These are phyloP conservation scores for Leucoagaricus sp. DNA, from an alignment of 1,284 basidiomycete genomes.

Conservation along the genomic window DNA sequence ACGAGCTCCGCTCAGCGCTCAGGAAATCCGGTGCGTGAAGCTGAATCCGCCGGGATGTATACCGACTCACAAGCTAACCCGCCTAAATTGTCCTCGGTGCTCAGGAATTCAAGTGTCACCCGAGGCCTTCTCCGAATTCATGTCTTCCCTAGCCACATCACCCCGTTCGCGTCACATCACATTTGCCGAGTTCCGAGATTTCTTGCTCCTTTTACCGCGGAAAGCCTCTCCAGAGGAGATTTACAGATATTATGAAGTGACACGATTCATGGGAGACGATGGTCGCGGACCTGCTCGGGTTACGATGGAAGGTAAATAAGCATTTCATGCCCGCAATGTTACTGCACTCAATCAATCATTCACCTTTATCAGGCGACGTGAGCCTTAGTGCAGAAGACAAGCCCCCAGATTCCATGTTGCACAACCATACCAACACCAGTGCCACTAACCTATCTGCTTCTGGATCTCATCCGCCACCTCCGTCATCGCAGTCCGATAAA, in stretches of 20 bases:
- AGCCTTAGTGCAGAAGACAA: conserved; percentile 72
- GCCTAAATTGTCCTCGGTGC: conserved; percentile 4
- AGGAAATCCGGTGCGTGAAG: conserved; percentile 64
- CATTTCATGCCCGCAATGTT: conserved; percentile 13
- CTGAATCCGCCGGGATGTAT: conserved; percentile 19
- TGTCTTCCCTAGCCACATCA: conserved; percentile 74
- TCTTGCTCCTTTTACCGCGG: conserved; percentile 84
- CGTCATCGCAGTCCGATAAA: conserved; percentile 29
- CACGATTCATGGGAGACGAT: conserved; percentile 73
- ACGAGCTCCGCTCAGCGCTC: conserved; percentile 72
- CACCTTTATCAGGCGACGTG: conserved; percentile 61
- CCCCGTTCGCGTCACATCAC: conserved; percentile 70
- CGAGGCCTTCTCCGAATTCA: conserved; percentile 75
- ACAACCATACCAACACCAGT: conserved; percentile 23
- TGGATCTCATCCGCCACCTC: conserved; percentile 26
- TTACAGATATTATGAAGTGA: conserved; percentile 83
- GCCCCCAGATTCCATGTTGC: conserved; percentile 40
- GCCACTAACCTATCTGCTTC: conserved; percentile 25
- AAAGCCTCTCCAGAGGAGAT: conserved; percentile 84
- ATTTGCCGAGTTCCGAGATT: conserved; percentile 89
- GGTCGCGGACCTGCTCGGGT: conserved; percentile 77
- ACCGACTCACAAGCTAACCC: not conserved
- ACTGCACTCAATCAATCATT: conserved; percentile 18
- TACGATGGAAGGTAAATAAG: conserved; percentile 79
- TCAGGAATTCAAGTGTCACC: conserved; percentile 72